These are phyloP conservation scores for Conticribra weissflogii DNA, from an alignment of 108 stramenopile species.

Conservation along the genomic window DNA sequence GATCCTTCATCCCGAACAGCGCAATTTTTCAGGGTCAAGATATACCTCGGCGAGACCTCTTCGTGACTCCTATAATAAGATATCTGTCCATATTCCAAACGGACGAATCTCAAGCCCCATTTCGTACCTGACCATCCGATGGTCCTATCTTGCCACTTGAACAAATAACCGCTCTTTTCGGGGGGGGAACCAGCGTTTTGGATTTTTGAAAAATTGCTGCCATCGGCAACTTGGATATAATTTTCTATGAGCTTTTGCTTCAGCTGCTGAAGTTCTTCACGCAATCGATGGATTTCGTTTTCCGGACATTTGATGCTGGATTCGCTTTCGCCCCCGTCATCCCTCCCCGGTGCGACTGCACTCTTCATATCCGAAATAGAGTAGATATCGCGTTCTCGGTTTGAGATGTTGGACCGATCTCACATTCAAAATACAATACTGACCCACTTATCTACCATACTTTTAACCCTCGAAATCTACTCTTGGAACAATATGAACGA, in stretches of 20 bases:
- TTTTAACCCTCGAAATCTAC: no score
- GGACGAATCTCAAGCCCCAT: conserved; percentile 77
- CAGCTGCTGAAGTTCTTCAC: neutral
- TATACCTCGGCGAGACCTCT: conserved; percentile 61
- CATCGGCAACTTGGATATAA: neutral
- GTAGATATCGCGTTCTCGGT: no score
- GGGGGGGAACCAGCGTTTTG: conserved; percentile 18
- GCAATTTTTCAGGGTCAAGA: conserved; percentile 72
- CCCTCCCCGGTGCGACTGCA: no score
- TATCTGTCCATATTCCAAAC: conserved; percentile 62
- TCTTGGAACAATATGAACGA: no score
- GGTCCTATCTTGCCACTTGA: conserved; percentile 81
- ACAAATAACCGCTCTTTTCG: conserved; percentile 64
- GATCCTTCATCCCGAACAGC: conserved; percentile 84
- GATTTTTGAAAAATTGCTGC: neutral
- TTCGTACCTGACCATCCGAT: conserved; percentile 87
- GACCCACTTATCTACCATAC: no score
- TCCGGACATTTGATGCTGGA: no score
- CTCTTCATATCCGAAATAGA: no score
- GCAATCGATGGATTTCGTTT: conserved; percentile 6
- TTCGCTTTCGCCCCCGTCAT: no score
- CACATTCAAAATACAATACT: no score
- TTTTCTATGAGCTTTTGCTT: conserved; percentile 14
- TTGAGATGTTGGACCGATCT: no score
- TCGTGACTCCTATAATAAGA: conserved; percentile 67